Base-by-base conservation (phyloP, 257 asterid species). In the Plantago ovata region DNA sequence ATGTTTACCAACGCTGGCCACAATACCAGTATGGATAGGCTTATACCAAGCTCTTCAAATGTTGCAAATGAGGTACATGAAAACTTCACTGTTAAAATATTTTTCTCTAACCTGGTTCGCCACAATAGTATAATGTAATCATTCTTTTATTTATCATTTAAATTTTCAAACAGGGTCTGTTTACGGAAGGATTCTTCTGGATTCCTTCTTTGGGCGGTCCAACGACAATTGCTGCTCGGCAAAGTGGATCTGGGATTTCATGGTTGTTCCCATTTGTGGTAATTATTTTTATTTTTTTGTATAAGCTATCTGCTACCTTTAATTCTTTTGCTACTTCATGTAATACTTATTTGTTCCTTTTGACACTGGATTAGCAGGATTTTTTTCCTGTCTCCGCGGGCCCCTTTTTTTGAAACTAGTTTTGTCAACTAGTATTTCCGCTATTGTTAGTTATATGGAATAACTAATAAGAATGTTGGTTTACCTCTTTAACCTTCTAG, bases 161-260 rank as follows among this genome's bases (percentile, higher is more conserved):
- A 58, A 69, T 71, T 67, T 61, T 48, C 60, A 14, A 40, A 61
- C 73, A 89, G 99, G 99, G 99, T 68, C 72, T 93, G 73, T 79
- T 93, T 49, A 93, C 99, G 8, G 99, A 93, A 79, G 99, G 99
- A 69, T 93, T 93, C 85, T 86, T 93, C 70, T 93, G 99, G 99
- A 93, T 93, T 68, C 99, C 99, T 68, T 93, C 99, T 68, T 68
- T 93, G 94, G 99, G 99, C 59, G 99, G 99, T 63, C 99, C 99
- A 52, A 93, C 99, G 58, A 56, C 99, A 47, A 84, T 93, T 68
- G 99, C 99, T 67, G 99, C 99, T 63, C 87, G 99, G 48, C 97
- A 89, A 75, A 93, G 94, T 71, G 97, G 99, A 65, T 47, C 99
- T 43, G 99, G 96, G 58, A 80, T 93, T 69, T 93, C 99, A 57